Percentiles rank a stretch among this genome's conserved stretches.
Evolutionary conservation across 2,329 filamentous ascomycete genomes (phyloP).

Genomic region (Ophiosphaerella herpotricha): DNA sequence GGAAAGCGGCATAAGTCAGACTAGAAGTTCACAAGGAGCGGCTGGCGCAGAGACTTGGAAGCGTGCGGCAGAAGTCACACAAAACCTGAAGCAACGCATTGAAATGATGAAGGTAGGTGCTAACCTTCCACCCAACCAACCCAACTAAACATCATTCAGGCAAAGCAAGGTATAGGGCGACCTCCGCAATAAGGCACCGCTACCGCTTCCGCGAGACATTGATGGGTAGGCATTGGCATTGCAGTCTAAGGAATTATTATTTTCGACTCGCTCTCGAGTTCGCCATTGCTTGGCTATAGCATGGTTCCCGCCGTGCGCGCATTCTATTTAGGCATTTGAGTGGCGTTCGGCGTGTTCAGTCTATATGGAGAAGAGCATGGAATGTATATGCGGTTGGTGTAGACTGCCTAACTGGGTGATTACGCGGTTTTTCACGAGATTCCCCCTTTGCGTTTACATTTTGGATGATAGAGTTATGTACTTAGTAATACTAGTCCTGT

Average conservation of each 20-base stretch:
- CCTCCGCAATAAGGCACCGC: slow-evolving; percentile 11
- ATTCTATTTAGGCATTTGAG: slow-evolving; percentile 5
- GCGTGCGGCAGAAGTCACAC: slow-evolving; percentile 94
- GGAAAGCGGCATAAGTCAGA: slow-evolving; percentile 27
- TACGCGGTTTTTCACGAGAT: slow-evolving; percentile 10
- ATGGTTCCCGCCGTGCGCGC: not conserved
- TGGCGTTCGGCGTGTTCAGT: slow-evolving; percentile 4
- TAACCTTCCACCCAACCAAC: not conserved
- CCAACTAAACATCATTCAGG: slow-evolving; percentile 30
- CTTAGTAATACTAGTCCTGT: not conserved
- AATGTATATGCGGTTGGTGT: not conserved
- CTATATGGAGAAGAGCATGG: not conserved
- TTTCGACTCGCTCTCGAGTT: not conserved
- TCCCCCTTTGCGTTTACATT: slow-evolving; percentile 16
- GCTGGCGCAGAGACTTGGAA: slow-evolving; percentile 82
- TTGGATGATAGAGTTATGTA: slow-evolving; percentile 7
- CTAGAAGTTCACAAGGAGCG: slow-evolving; percentile 34
- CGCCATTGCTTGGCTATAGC: not conserved
- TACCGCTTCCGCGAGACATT: not conserved
- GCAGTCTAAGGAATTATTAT: not conserved
- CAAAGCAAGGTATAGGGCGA: slow-evolving; percentile 46
- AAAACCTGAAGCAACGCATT: slow-evolving; percentile 94
- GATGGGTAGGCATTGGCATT: not conserved
- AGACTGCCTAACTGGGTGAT: not conserved
- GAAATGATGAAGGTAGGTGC: slow-evolving; percentile 90